Conservation (phyloP, 306 rosid species). For the Cotoneaster glaucophyllus region DNA sequence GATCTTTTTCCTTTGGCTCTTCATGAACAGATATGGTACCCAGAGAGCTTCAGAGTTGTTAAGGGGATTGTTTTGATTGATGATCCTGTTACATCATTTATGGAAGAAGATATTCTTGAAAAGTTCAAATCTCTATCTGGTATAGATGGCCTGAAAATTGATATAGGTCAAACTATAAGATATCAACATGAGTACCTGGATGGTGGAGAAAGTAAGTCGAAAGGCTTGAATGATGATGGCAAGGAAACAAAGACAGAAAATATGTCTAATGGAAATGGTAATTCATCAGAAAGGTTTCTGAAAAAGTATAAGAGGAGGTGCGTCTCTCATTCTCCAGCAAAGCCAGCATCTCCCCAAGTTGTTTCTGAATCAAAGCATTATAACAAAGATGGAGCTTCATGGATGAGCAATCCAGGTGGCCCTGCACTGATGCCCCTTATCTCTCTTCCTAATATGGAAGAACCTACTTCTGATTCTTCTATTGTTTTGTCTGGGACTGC, state of each 20-base stretch:
- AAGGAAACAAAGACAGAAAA: constrained; percentile 1
- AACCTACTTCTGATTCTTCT: constrained; percentile 21
- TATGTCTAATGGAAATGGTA: constrained; percentile 10
- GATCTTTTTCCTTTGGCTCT: constrained; percentile 51
- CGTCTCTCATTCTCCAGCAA: background rate
- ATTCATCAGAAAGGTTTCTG: constrained; percentile 13
- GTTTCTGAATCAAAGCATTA: constrained; percentile 9
- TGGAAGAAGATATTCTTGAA: constrained; percentile 34
- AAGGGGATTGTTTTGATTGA: constrained; percentile 49
- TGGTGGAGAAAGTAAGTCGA: constrained; percentile 7
- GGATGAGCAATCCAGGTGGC: constrained; percentile 27
- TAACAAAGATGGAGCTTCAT: constrained; percentile 21
- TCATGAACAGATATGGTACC: constrained; percentile 66
- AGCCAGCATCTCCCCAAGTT: constrained; percentile 1
- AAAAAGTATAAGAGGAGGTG: constrained; percentile 33
- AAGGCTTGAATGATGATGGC: background rate
- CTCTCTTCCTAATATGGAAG: constrained; percentile 24
- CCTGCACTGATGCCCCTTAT: constrained; percentile 43
- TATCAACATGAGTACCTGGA: constrained; percentile 1
- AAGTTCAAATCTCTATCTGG: constrained; percentile 49
- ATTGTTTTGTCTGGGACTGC: constrained; percentile 53
- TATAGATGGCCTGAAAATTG: constrained; percentile 29
- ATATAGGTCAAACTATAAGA: constrained; percentile 23
- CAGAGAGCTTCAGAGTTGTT: constrained; percentile 51
- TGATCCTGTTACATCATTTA: constrained; percentile 31